These are phyloP conservation scores for Pisolithus orientalis DNA, from an alignment of 768 basidiomycete genomes.

Conservation along the genomic window DNA sequence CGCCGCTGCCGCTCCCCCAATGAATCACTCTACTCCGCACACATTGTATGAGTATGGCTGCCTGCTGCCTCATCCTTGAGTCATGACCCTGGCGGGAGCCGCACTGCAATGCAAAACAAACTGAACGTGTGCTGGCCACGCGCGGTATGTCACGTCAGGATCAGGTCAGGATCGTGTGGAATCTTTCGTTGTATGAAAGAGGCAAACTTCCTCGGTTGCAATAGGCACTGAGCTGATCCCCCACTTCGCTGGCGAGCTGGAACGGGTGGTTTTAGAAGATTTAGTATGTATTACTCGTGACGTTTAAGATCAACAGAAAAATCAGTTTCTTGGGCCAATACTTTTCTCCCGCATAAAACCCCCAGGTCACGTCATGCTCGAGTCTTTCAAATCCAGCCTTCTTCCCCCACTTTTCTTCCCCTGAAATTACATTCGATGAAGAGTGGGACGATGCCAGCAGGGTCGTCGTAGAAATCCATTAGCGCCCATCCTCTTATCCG, in stretches of 20 bases:
- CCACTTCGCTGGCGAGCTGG: too few relatives aligned
- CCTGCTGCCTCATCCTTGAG: too few relatives aligned
- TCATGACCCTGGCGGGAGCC: background rate
- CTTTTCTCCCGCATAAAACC: background rate
- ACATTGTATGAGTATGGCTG: too few relatives aligned
- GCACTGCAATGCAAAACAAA: background rate
- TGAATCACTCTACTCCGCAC: too few relatives aligned
- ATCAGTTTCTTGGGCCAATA: background rate
- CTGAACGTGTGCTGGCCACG: background rate
- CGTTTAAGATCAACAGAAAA: background rate
- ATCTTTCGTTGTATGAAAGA: background rate
- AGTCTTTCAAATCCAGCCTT: conserved; percentile 29
- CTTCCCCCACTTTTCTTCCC: conserved; percentile 38
- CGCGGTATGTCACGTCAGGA: background rate
- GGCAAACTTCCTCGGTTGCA: background rate
- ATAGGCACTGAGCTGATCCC: too few relatives aligned
- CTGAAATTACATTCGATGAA: conserved; percentile 76
- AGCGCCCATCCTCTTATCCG: conserved; percentile 70
- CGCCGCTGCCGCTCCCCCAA: too few relatives aligned
- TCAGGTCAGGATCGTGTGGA: background rate
- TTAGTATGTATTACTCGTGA: background rate
- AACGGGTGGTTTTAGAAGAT: too few relatives aligned
- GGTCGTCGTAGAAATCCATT: conserved; percentile 67
- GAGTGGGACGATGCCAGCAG: conserved; percentile 48
- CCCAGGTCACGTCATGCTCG: too few relatives aligned